Conservation (phyloP, 305 asterid genomes). For the Solanum hybrid region DNA sequence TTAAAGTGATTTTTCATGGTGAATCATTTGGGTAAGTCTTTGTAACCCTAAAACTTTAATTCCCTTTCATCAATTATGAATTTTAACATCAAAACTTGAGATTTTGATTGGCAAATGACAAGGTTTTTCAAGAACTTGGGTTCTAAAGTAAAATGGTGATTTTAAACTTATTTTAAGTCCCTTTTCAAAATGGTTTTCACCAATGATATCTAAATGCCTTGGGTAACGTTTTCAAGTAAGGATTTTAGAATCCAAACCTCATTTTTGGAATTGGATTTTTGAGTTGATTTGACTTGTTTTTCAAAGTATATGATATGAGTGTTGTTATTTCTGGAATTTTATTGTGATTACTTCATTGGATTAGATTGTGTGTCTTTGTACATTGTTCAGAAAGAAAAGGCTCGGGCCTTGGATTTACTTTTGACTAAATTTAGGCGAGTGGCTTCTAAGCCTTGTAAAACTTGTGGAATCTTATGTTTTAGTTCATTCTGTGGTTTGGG, state of each 20-base stretch:
- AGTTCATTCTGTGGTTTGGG: not conserved
- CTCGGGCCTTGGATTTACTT: not conserved
- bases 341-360: not conserved
- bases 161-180: too few relatives aligned
- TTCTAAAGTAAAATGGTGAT: too few relatives aligned
- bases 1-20: not conserved
- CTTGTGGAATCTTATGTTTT: not conserved
- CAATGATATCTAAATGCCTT: not conserved
- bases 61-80: not conserved
- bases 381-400: not conserved
- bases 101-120: not conserved
- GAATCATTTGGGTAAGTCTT: not conserved
- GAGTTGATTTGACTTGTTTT: not conserved
- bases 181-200: too few relatives aligned
- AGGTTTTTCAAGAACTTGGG: not conserved
- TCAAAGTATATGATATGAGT: not conserved
- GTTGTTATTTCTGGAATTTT: not conserved
- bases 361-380: not conserved
- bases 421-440: not conserved
- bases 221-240: not conserved
- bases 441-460: not conserved
- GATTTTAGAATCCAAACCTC: not conserved
- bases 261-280: not conserved
- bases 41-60: not conserved
- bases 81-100: not conserved